These are phyloP conservation scores for Vitis rupestris DNA, from an alignment of 164 flowering plant species.

Conservation along the genomic window DNA sequence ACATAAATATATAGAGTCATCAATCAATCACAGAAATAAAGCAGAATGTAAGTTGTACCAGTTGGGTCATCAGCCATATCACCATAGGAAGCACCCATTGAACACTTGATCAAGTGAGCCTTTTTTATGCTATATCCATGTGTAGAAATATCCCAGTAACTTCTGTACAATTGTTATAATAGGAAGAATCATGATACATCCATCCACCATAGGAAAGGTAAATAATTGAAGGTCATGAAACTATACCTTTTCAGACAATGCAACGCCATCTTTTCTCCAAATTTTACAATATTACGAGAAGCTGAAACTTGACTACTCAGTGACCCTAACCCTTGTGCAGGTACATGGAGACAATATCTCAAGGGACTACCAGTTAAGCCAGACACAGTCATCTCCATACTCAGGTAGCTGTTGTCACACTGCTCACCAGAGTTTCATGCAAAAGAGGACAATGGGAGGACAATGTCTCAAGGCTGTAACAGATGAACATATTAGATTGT, in stretches of 20 bases:
- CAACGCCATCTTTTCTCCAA: conserved; percentile 14
- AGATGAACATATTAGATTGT: no score
- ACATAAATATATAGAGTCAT: conserved; percentile 5
- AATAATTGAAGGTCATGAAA: not conserved
- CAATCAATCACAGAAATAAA: conserved; percentile 4
- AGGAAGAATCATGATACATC: not conserved
- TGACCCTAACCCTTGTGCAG: conserved; percentile 20
- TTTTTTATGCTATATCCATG: conserved; percentile 13
- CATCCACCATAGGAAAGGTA: not conserved
- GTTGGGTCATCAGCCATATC: conserved; percentile 48
- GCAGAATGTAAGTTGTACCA: conserved; percentile 35
- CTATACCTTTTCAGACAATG: conserved; percentile 39
- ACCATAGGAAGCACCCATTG: conserved; percentile 81
- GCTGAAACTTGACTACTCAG: conserved; percentile 20
- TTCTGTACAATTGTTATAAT: conserved; percentile 21
- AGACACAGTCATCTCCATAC: conserved; percentile 40
- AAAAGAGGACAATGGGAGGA: no score
- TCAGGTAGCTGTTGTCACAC: no score
- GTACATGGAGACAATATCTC: conserved; percentile 28
- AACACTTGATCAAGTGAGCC: conserved; percentile 37
- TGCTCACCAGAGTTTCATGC: no score
- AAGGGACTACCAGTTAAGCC: conserved; percentile 55
- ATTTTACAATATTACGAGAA: conserved; percentile 13
- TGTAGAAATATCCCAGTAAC: conserved; percentile 17
- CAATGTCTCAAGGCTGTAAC: no score